phyloP scores from a whole-genome alignment of 2,329 filamentous ascomycete genomes.

The Sclerotinia glacialis region DNA sequence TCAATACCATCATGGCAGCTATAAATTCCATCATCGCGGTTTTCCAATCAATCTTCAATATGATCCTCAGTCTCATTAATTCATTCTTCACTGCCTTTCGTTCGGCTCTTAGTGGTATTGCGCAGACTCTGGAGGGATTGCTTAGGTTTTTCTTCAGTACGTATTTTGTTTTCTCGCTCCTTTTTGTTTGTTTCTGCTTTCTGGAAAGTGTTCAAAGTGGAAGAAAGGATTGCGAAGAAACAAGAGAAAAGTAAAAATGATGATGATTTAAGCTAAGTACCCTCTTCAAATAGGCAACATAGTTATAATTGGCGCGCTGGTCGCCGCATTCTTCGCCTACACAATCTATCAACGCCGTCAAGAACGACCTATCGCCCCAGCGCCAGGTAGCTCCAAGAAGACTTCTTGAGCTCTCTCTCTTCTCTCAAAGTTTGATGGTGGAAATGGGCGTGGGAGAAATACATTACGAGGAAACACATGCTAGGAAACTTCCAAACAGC shows the following conservation, averaged over 20 bases:
- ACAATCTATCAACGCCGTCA: slow-evolving; percentile 30
- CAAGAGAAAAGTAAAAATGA: not conserved
- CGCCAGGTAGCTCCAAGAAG: slow-evolving; percentile 15
- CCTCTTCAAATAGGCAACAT: slow-evolving; percentile 32
- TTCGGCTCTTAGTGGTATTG: slow-evolving; percentile 32
- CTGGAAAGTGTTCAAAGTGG: not conserved
- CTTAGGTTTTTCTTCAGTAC: slow-evolving; percentile 38
- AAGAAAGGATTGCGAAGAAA: not conserved
- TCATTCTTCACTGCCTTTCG: slow-evolving; percentile 30
- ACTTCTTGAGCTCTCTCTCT: not conserved
- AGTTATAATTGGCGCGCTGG: slow-evolving; percentile 31
- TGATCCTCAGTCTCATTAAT: slow-evolving; percentile 31
- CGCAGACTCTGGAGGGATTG: slow-evolving; percentile 36
- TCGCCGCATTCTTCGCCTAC: slow-evolving; percentile 31
- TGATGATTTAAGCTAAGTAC: not conserved
- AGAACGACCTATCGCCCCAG: slow-evolving; percentile 22
- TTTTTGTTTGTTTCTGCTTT: not conserved
- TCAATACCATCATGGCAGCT: slow-evolving; percentile 31
- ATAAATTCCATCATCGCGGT: slow-evolving; percentile 35
- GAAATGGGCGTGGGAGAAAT: not conserved
- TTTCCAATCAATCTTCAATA: slow-evolving; percentile 33
- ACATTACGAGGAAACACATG: not conserved
- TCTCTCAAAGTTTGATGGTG: too few species aligned
- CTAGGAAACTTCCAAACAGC: not conserved
- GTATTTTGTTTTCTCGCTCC: slow-evolving; percentile 6